Evolutionary conservation across 441 rosid genomes (phyloP).

Genomic region (Erodium trifolium): DNA sequence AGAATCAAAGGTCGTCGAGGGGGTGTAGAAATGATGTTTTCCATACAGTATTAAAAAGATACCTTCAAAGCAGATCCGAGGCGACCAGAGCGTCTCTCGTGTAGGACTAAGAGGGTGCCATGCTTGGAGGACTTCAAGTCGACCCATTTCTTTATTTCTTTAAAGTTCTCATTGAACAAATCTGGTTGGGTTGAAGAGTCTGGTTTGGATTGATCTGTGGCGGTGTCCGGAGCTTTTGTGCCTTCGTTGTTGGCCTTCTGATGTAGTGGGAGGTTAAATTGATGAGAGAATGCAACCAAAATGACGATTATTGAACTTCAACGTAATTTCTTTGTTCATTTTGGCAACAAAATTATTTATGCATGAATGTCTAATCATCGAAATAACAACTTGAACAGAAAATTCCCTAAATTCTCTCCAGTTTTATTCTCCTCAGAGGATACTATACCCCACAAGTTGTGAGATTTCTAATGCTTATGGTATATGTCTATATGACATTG

Average conservation of each 20-base stretch:
- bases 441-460: too few species aligned
- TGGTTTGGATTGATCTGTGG: conserved; percentile 27
- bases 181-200: conserved; percentile 37
- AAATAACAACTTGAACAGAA: background rate
- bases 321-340: background rate
- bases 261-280: conserved; percentile 2
- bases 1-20: too few species aligned
- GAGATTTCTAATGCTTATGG: too few species aligned
- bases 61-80: conserved; percentile 93
- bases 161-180: conserved; percentile 66
- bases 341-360: background rate
- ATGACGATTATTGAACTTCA: background rate
- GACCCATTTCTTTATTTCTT: conserved; percentile 82
- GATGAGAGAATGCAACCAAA: background rate
- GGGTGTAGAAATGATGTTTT: too few species aligned
- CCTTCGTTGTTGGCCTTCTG: conserved; percentile 44
- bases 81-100: conserved; percentile 62
- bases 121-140: conserved; percentile 72
- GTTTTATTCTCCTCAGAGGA: background rate
- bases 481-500: too few species aligned
- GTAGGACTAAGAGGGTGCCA: conserved; percentile 57
- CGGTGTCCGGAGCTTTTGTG: conserved; percentile 27
- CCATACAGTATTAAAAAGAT: background rate
- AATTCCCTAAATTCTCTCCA: background rate
- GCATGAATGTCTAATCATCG: background rate